Conservation (phyloP, 2,329 filamentous ascomycete species). For the Cladosporium oxysporum region DNA sequence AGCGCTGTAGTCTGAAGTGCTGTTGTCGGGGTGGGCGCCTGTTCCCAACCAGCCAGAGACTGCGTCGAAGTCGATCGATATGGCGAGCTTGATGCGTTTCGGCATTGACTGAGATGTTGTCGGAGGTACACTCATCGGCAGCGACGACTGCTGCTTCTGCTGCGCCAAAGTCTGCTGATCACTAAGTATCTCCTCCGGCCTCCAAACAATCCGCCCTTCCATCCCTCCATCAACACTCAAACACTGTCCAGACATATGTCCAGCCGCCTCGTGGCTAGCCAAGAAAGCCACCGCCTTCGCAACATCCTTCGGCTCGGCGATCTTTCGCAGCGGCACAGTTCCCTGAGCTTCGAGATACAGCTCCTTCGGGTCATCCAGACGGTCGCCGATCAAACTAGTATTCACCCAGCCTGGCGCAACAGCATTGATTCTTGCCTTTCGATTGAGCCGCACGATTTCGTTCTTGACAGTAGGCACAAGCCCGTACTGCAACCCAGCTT, state of each 20-base stretch:
- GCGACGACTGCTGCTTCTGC: background rate
- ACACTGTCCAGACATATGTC: conserved; percentile 57
- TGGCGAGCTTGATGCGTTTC: conserved; percentile 41
- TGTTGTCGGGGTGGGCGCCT: conserved; percentile 54
- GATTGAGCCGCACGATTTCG: conserved; percentile 55
- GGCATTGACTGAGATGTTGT: conserved; percentile 20
- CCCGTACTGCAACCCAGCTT: conserved; percentile 55
- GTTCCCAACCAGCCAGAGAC: conserved; percentile 63
- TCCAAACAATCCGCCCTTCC: conserved; percentile 54
- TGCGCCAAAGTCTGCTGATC: conserved; percentile 12
- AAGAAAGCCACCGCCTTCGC: conserved; percentile 53
- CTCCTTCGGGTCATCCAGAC: conserved; percentile 53
- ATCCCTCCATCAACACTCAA: conserved; percentile 55
- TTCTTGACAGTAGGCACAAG: conserved; percentile 56
- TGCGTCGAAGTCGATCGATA: conserved; percentile 58
- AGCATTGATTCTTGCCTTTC: conserved; percentile 54
- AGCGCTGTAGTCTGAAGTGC: conserved; percentile 56
- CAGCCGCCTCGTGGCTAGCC: conserved; percentile 53
- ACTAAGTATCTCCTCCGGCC: conserved; percentile 43
- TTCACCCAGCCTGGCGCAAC: conserved; percentile 54
- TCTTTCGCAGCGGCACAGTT: conserved; percentile 51
- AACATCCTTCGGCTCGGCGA: conserved; percentile 52
- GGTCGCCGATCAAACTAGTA: conserved; percentile 50
- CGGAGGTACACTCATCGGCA: conserved; percentile 12
- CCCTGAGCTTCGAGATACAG: conserved; percentile 54